Conservation (phyloP, 2,329 filamentous ascomycete species). For the Aspergillus tubingensis region DNA sequence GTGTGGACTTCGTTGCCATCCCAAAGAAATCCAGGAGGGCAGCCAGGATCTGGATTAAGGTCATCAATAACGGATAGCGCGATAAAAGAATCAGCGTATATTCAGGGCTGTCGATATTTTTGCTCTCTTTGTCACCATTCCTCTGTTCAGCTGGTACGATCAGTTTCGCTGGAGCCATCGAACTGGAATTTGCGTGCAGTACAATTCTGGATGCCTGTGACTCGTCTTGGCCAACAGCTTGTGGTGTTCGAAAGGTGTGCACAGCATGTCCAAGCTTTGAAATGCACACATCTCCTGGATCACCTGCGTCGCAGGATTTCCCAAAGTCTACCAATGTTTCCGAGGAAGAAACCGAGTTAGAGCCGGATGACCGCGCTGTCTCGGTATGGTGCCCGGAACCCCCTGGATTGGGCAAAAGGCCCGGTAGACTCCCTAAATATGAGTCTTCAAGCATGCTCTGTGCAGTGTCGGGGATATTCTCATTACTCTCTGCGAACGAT, state of each 20-base stretch:
- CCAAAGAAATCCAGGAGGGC: neutral
- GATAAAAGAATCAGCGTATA: neutral
- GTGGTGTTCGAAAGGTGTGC: neutral
- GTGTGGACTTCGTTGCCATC: neutral
- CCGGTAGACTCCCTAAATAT: neutral
- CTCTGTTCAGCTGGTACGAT: rapidly evolving
- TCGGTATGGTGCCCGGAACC: rapidly evolving
- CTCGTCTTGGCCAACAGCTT: rapidly evolving
- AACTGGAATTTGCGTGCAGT: neutral
- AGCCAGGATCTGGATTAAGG: neutral
- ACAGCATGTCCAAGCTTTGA: neutral
- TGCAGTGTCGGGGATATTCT: rapidly evolving
- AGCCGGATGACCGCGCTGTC: neutral
- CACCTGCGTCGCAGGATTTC: neutral
- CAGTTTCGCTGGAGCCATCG: neutral
- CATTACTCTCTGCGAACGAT: neutral
- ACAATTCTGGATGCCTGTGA: neutral
- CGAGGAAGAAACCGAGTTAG: neutral
- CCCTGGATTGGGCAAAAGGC: rapidly evolving
- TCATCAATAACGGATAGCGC: neutral
- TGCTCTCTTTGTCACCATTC: neutral
- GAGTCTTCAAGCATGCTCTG: neutral
- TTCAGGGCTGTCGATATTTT: neutral
- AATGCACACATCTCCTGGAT: neutral
- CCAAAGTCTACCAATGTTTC: neutral